phyloP scores from a whole-genome alignment of 768 basidiomycete species.

The Boletus tomentosulus region DNA sequence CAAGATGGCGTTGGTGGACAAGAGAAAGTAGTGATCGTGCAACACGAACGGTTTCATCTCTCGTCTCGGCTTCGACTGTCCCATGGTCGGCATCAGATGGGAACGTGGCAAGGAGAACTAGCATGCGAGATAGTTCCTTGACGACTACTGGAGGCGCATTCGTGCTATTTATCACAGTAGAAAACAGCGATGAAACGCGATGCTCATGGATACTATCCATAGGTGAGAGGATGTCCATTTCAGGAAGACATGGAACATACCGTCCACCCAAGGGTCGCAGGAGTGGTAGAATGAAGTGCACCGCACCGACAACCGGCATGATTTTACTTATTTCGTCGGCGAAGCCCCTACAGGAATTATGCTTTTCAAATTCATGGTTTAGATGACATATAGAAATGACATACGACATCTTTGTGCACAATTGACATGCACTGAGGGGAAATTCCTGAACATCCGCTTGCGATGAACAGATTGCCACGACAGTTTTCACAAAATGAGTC shows the following conservation, averaged over 20 bases:
- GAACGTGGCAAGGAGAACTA: constrained; percentile 17
- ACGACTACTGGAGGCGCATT: constrained; percentile 20
- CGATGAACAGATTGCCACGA: constrained; percentile 59
- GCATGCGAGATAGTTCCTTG: constrained; percentile 19
- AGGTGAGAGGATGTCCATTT: background rate
- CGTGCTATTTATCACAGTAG: constrained; percentile 28
- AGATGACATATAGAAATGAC: constrained; percentile 23
- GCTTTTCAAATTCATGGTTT: background rate
- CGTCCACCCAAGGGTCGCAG: constrained; percentile 36
- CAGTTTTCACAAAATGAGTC: constrained; percentile 60
- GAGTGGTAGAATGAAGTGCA: constrained; percentile 50
- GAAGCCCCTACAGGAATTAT: constrained; percentile 36
- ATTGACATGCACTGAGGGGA: constrained; percentile 34
- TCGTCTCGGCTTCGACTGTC: background rate
- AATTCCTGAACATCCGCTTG: constrained; percentile 55
- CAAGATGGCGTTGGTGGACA: constrained; percentile 64
- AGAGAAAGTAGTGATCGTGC: constrained; percentile 44
- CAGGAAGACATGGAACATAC: constrained; percentile 30
- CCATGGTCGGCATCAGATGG: background rate
- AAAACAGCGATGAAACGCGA: constrained; percentile 24
- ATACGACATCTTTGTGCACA: constrained; percentile 47
- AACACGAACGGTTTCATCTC: constrained; percentile 2
- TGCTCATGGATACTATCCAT: constrained; percentile 22
- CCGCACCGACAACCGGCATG: constrained; percentile 46
- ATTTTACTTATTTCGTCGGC: constrained; percentile 44